phyloP scores from a whole-genome alignment of 768 basidiomycete genomes.

The Rhizopogon roseolus region DNA sequence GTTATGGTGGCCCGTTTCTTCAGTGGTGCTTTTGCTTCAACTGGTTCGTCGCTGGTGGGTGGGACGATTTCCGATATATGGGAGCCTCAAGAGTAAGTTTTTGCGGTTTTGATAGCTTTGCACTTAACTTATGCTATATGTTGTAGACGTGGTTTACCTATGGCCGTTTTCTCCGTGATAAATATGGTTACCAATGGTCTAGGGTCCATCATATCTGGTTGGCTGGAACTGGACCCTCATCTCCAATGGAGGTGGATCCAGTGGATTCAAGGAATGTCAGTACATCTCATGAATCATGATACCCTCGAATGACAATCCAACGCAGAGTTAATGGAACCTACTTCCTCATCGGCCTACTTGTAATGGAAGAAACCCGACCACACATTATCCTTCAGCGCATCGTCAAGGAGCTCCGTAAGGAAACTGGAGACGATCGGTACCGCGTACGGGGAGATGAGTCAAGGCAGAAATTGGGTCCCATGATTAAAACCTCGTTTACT shows the following conservation, averaged over 20 bases:
- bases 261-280: slow-evolving; percentile 68
- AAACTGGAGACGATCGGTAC: slow-evolving; percentile 61
- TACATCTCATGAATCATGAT: slow-evolving; percentile 4
- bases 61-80: slow-evolving; percentile 70
- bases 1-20: slow-evolving; percentile 59
- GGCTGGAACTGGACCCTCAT: slow-evolving; percentile 54
- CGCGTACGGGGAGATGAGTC: slow-evolving; percentile 63
- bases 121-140: neutral
- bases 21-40: slow-evolving; percentile 61
- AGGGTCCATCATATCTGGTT: slow-evolving; percentile 60
- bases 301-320: slow-evolving; percentile 1
- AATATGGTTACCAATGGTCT: slow-evolving; percentile 61
- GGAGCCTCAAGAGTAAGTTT: slow-evolving; percentile 48
- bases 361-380: slow-evolving; percentile 69
- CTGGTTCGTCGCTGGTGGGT: slow-evolving; percentile 64
- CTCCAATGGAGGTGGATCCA: slow-evolving; percentile 80
- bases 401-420: slow-evolving; percentile 57
- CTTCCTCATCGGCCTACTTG: slow-evolving; percentile 42
- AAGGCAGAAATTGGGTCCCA: slow-evolving; percentile 40
- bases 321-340: slow-evolving; percentile 49
- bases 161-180: slow-evolving; percentile 63
- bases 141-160: slow-evolving; percentile 63
- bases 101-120: slow-evolving; percentile 23
- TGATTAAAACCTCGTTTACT: slow-evolving; percentile 67
- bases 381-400: slow-evolving; percentile 62